A percentile compares a stretch with the other conserved stretches of the same genome.
Conservation (phyloP, 192 early-diverging fungal genomes). For the Entomortierella beljakovae region DNA sequence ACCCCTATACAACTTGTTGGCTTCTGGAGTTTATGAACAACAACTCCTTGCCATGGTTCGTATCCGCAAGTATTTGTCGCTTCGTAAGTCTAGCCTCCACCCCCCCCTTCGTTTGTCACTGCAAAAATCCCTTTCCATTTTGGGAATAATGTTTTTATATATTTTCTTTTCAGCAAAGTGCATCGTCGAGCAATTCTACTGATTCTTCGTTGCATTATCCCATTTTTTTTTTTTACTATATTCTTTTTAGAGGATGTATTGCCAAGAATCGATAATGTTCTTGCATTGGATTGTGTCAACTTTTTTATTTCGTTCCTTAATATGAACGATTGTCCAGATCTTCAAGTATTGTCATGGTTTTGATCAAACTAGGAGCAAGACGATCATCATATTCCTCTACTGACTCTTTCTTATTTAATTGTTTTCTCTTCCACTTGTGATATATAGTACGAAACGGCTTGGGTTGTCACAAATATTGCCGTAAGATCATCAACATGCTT, state of each 20-base stretch:
- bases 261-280: constrained; percentile 51
- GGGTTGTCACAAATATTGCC: constrained; percentile 55
- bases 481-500: constrained; percentile 16
- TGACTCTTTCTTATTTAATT: background rate
- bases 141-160: too few relatives aligned
- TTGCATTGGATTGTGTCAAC: constrained; percentile 40
- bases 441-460: constrained; percentile 48
- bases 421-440: background rate
- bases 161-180: too few relatives aligned
- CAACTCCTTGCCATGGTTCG: constrained; percentile 50
- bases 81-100: constrained; percentile 30
- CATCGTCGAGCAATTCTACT: too few relatives aligned
- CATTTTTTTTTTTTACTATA: too few relatives aligned
- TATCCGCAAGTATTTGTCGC: constrained; percentile 50
- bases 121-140: too few relatives aligned
- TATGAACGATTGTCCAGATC: constrained; percentile 50
- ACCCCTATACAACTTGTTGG: constrained; percentile 46
- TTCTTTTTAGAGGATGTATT: constrained; percentile 41
- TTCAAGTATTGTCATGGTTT: constrained; percentile 29
- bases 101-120: background rate
- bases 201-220: too few relatives aligned
- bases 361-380: background rate
- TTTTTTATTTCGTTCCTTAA: constrained; percentile 46
- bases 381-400: too few relatives aligned
- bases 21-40: constrained; percentile 48